These are phyloP conservation scores for Ettlia oleoabundans DNA, from an alignment of 139 green algal species.

Conservation along the genomic window DNA sequence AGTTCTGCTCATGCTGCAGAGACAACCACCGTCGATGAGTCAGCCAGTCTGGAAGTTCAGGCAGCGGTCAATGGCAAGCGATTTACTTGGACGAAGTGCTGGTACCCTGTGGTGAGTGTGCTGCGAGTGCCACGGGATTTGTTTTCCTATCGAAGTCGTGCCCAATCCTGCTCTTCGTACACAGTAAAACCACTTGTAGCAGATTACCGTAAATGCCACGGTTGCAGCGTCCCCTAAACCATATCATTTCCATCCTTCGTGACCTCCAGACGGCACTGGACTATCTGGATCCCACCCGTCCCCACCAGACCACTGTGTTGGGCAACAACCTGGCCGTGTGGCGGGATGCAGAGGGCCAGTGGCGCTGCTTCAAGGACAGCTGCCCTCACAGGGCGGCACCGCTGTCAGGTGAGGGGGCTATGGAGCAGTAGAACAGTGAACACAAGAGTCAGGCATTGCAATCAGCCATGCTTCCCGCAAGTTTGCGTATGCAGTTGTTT, in stretches of 20 bases:
- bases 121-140: background rate
- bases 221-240: background rate
- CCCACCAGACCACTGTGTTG: background rate
- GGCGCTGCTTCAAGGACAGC: conserved; percentile 32
- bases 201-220: background rate
- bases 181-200: background rate
- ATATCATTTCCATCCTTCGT: background rate
- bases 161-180: background rate
- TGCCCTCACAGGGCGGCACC: conserved; percentile 35
- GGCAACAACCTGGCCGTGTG: conserved; percentile 19
- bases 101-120: conserved; percentile 20
- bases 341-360: background rate
- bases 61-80: background rate
- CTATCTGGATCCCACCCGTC: conserved; percentile 1
- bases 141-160: background rate
- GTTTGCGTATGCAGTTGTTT: no score
- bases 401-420: conserved; percentile 20
- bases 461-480: no score
- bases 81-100: conserved; percentile 7
- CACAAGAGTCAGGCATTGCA: no score
- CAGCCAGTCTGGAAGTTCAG: no score
- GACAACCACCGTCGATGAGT: no score
- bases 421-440: no score
- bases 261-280: background rate
- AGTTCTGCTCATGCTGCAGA: no score